Conservation (phyloP, 2,329 filamentous ascomycete genomes). For the Cordyceps cicadae region DNA sequence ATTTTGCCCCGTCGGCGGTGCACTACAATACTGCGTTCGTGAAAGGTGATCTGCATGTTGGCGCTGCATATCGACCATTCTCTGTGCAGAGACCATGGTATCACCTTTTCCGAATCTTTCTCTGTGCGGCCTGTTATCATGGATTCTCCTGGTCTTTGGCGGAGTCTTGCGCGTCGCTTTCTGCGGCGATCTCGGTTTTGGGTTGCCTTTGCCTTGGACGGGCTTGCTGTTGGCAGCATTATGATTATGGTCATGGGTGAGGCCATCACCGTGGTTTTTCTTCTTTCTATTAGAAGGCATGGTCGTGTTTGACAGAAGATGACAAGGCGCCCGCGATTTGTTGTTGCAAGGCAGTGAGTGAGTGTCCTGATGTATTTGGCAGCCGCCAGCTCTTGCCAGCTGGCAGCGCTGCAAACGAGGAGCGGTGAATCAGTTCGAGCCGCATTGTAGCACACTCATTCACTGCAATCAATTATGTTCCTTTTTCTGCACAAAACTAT, state of each 20-base stretch:
- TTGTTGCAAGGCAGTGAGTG: neutral
- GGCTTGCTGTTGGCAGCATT: neutral
- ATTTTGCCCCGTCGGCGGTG: neutral
- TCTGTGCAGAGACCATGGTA: neutral
- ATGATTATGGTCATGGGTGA: neutral
- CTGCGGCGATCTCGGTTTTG: neutral
- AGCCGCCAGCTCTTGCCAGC: neutral
- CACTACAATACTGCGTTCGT: slow-evolving; percentile 7
- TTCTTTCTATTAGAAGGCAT: neutral
- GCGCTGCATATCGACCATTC: neutral
- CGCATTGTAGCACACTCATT: neutral
- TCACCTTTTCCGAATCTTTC: neutral
- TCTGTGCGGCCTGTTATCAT: neutral
- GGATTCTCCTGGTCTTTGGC: too few species aligned
- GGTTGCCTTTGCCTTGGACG: neutral
- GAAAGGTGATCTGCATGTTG: slow-evolving; percentile 17
- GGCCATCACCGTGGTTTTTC: neutral
- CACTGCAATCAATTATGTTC: neutral
- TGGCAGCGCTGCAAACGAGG: slow-evolving; percentile 15
- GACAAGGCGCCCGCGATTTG: neutral
- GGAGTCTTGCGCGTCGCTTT: neutral
- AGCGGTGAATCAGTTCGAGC: neutral
- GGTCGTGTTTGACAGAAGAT: neutral
- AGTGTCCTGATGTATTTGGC: neutral
- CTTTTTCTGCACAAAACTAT: neutral